Base-by-base conservation (phyloP, 1,284 basidiomycete species). In the Tylopilus orsonianus region DNA sequence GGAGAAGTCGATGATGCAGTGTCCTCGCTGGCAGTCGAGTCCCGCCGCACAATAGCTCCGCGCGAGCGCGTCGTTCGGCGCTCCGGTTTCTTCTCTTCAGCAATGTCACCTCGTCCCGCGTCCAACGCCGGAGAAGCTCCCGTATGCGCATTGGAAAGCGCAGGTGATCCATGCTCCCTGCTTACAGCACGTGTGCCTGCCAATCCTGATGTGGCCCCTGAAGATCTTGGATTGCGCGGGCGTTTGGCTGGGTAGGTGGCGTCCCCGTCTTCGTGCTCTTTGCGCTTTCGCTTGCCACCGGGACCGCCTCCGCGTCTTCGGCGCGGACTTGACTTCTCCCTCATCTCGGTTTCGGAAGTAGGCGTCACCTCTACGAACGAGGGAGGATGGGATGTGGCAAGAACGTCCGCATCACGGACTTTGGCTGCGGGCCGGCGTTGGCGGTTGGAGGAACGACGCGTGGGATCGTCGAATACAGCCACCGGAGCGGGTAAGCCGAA, bases 191-290 rank as follows among this genome's bases (percentile, higher is more conserved):
- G 56, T 46, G 48, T 35, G 19, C 45, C 48, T 16, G 49, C 35
- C 27, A 55, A 39, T 20, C 57, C 49, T 37, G 56, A 55, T 16
- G 57, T 50, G 14, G 55, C 56, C 16, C 71, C 74, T 40, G 54
- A 56, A 34, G 58, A 53, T 41, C 80, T 68, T 10, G 77, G 73
- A 46, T 75, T 72, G 22, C 84, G 75, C 14, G 80, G 75, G 27
- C 83, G 77, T 65, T 85, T 86, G 7, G 81, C 78, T n/a, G 85
- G 85, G 60, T 85, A 87, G 8, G 80, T 76, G 1, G 77, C 73
- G 53, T 87, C 83, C 7, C 74, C 78, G 41, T 86, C 83, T 34
- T 85, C 84, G 5, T 64, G 65, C 34, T 85, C 83, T 61, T 72
- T 79, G 20, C 82, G 71, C 60, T 77, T 82, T 46, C 84, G 72